A percentile compares a stretch with the other conserved stretches of the same genome.
phyloP scores from a whole-genome alignment of 2,329 filamentous ascomycete genomes.

The Fusarium heterosporum region DNA sequence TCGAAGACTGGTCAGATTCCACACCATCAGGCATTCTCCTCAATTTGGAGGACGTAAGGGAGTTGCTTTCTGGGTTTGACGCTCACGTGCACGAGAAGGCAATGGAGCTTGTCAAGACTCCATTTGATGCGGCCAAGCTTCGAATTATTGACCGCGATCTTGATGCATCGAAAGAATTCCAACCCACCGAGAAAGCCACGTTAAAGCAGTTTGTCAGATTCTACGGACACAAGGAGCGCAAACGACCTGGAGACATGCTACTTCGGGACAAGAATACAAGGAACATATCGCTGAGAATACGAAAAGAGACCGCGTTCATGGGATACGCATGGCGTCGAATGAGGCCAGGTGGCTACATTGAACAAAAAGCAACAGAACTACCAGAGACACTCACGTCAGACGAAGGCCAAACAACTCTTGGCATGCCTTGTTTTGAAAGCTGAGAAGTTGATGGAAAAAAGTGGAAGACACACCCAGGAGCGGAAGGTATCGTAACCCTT shows the following conservation, averaged over 20 bases:
- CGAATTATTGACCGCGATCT: slow-evolving; percentile 63
- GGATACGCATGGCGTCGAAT: slow-evolving; percentile 85
- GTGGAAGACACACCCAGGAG: background rate
- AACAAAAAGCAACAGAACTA: slow-evolving; percentile 14
- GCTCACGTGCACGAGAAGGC: slow-evolving; percentile 58
- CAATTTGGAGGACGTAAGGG: slow-evolving; percentile 49
- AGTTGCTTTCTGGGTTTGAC: slow-evolving; percentile 54
- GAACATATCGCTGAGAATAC: slow-evolving; percentile 77
- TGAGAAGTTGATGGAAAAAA: background rate
- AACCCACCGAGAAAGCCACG: slow-evolving; percentile 54
- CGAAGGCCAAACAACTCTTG: background rate
- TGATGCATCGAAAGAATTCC: slow-evolving; percentile 53
- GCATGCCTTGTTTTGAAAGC: background rate
- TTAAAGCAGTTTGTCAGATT: slow-evolving; percentile 64
- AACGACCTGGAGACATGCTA: slow-evolving; percentile 85
- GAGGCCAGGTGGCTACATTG: slow-evolving; percentile 51
- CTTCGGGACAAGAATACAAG: slow-evolving; percentile 78
- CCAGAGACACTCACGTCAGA: background rate
- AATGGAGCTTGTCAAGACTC: slow-evolving; percentile 58
- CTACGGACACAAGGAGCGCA: slow-evolving; percentile 74
- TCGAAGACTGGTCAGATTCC: slow-evolving; percentile 71
- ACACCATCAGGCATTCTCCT: slow-evolving; percentile 51
- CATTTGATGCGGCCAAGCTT: slow-evolving; percentile 62
- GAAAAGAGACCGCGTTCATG: slow-evolving; percentile 85
- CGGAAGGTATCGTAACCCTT: background rate